These are phyloP conservation scores for Aspergillus nidulans DNA, from an alignment of 495 filamentous ascomycete species.

Conservation along the genomic window DNA sequence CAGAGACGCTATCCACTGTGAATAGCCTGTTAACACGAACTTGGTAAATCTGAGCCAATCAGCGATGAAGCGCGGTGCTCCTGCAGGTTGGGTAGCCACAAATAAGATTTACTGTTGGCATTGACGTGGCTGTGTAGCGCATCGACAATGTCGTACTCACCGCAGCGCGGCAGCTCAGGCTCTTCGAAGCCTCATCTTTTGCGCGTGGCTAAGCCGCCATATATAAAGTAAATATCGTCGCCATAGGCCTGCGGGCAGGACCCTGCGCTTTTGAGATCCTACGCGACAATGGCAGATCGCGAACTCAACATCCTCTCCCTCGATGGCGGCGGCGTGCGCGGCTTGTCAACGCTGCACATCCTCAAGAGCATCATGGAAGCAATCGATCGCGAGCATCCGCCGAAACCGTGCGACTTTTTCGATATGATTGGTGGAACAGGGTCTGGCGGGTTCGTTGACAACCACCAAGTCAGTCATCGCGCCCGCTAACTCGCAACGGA, in stretches of 20 bases:
- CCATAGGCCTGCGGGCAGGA: neutral
- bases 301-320: conserved; percentile 38
- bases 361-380: conserved; percentile 45
- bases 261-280: neutral
- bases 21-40: neutral
- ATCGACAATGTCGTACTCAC: neutral
- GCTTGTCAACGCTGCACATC: conserved; percentile 48
- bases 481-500: neutral
- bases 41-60: neutral
- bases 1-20: neutral
- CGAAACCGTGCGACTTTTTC: conserved; percentile 48
- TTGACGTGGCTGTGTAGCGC: conserved; percentile 2
- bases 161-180: neutral
- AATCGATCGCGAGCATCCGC: conserved; percentile 35
- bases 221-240: neutral
- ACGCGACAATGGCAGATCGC: conserved; percentile 18
- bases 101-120: neutral
- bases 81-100: neutral
- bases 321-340: conserved; percentile 54
- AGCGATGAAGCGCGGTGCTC: neutral
- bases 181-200: neutral
- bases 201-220: neutral
- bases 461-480: neutral
- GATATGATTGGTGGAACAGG: conserved; percentile 40
- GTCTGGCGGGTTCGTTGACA: conserved; percentile 33